A percentile compares a stretch with the other conserved stretches of the same genome.
Conservation (phyloP, 495 filamentous ascomycete genomes). For the Xylaria sp. region DNA sequence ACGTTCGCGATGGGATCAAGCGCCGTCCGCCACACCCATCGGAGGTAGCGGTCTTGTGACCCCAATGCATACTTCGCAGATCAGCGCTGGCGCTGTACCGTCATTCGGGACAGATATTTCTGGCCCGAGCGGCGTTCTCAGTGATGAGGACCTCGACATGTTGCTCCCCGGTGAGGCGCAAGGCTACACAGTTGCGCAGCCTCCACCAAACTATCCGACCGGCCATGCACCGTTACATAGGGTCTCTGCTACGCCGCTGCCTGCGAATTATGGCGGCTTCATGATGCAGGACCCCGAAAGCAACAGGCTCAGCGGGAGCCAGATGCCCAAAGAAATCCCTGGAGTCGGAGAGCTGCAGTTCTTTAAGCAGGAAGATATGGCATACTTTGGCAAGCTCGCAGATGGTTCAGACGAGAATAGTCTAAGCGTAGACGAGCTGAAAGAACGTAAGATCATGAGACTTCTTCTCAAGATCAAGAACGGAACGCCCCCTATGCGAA, state of each 20-base stretch:
- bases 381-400: slow-evolving; percentile 97
- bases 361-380: slow-evolving; percentile 99
- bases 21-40: slow-evolving; percentile 82
- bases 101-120: slow-evolving; percentile 83
- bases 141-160: slow-evolving; percentile 92
- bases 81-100: slow-evolving; percentile 61
- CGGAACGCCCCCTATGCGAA: slow-evolving; percentile 97
- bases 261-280: slow-evolving; percentile 74
- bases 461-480: slow-evolving; percentile 99
- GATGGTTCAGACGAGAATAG: slow-evolving; percentile 93
- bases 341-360: slow-evolving; percentile 98
- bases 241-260: slow-evolving; percentile 75
- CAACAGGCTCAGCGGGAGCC: slow-evolving; percentile 79
- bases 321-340: slow-evolving; percentile 94
- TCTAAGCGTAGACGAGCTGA: slow-evolving; percentile 92
- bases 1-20: slow-evolving; percentile 89
- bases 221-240: slow-evolving; percentile 78
- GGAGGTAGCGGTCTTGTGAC: slow-evolving; percentile 83
- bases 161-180: slow-evolving; percentile 81
- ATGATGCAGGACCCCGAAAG: slow-evolving; percentile 98
- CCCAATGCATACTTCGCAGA: slow-evolving; percentile 76
- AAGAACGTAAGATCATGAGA: slow-evolving; percentile 98
- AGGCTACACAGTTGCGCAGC: slow-evolving; percentile 92
- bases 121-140: slow-evolving; percentile 77
- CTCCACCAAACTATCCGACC: slow-evolving; percentile 92